Evolutionary conservation across 2,329 filamentous ascomycete species (phyloP).

Genomic region (Monosporascus ibericus): DNA sequence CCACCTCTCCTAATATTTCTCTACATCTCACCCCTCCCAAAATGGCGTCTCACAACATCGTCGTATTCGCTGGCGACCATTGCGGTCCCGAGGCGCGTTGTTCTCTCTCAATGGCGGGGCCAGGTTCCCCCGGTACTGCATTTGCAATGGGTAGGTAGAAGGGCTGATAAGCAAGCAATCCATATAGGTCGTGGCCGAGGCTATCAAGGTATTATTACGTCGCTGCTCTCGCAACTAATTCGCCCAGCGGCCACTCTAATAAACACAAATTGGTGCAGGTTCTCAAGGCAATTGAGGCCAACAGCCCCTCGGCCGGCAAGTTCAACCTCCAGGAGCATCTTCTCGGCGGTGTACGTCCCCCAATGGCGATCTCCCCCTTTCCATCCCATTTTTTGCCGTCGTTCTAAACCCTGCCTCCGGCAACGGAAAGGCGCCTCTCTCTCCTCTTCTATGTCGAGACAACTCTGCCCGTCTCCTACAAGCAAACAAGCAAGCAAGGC

Average conservation of each 20-base stretch:
- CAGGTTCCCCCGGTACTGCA: neutral
- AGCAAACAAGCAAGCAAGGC: too few species aligned
- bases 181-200: conserved; percentile 68
- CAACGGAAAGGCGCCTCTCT: too few species aligned
- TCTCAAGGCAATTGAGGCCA: conserved; percentile 70
- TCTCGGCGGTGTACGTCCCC: conserved; percentile 62
- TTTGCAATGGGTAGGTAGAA: neutral
- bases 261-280: conserved; percentile 43
- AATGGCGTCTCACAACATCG: conserved; percentile 71
- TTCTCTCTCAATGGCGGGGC: neutral
- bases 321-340: conserved; percentile 90
- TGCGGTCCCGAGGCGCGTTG: conserved; percentile 72
- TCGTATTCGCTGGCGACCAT: conserved; percentile 79
- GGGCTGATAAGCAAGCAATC: neutral
- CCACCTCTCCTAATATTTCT: neutral
- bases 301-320: conserved; percentile 60
- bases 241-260: neutral
- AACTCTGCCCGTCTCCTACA: too few species aligned
- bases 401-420: too few species aligned
- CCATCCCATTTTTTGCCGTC: neutral
- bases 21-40: conserved; percentile 12
- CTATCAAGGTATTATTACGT: conserved; percentile 60
- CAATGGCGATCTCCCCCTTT: neutral
- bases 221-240: neutral
- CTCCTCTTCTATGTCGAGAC: too few species aligned